These are phyloP conservation scores for Monilinia laxa DNA, from an alignment of 2,329 filamentous ascomycete genomes.

Conservation along the genomic window DNA sequence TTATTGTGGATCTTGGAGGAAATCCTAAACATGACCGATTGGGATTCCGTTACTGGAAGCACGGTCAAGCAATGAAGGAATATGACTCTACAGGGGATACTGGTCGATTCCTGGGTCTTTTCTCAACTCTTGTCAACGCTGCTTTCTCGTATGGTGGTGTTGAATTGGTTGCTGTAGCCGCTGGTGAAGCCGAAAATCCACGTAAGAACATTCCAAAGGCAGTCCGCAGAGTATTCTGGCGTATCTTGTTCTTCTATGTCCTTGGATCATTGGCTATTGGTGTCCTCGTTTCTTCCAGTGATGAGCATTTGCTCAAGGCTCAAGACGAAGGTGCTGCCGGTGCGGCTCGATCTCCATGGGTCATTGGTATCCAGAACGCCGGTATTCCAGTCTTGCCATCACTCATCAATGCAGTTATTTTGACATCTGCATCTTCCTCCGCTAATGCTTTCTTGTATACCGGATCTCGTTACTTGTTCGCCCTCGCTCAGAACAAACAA, in stretches of 20 bases:
- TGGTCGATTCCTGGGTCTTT: constrained; percentile 70
- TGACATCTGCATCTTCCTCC: constrained; percentile 57
- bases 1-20: constrained; percentile 79
- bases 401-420: constrained; percentile 70
- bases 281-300: constrained; percentile 69
- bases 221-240: constrained; percentile 77
- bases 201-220: constrained; percentile 68
- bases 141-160: constrained; percentile 51
- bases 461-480: constrained; percentile 40
- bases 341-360: constrained; percentile 67
- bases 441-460: constrained; percentile 39
- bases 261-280: constrained; percentile 70
- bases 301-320: constrained; percentile 60
- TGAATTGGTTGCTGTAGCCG: constrained; percentile 48
- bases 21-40: constrained; percentile 72
- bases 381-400: constrained; percentile 63
- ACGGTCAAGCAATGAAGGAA: constrained; percentile 69
- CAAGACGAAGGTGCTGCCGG: constrained; percentile 60
- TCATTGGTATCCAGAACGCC: constrained; percentile 67
- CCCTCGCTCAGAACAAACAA: constrained; percentile 62
- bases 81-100: constrained; percentile 62
- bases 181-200: constrained; percentile 70
- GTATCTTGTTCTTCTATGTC: constrained; percentile 73
- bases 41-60: constrained; percentile 68
- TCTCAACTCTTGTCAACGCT: constrained; percentile 49